Percentiles rank a stretch among this genome's conserved stretches.
Evolutionary conservation across 2,329 filamentous ascomycete species (phyloP).

Genomic region (Cytospora leucostoma): DNA sequence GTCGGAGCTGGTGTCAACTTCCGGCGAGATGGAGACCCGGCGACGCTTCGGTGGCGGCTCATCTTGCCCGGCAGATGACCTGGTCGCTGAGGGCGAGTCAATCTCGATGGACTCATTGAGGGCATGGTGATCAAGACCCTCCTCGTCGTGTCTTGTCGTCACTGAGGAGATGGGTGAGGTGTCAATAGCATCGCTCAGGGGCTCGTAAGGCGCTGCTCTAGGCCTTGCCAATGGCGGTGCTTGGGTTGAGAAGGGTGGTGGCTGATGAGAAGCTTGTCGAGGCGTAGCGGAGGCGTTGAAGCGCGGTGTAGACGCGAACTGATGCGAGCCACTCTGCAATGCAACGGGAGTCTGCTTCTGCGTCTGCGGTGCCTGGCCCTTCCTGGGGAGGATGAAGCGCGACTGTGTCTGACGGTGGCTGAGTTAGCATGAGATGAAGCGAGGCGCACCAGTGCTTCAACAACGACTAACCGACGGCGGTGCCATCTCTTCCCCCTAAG

Average conservation of each 20-base stretch:
- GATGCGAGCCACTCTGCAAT: conserved; percentile 25
- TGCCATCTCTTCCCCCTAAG: conserved; percentile 9
- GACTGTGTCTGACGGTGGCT: conserved; percentile 30
- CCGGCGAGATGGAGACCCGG: conserved; percentile 39
- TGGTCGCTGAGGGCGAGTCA: conserved; percentile 31
- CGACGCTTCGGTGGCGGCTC: conserved; percentile 39
- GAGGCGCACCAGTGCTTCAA: not conserved
- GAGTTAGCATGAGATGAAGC: not conserved
- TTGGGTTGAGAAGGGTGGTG: conserved; percentile 26
- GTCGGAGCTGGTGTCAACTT: conserved; percentile 10
- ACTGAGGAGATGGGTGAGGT: conserved; percentile 31
- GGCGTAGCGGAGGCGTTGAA: conserved; percentile 30
- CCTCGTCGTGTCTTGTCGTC: conserved; percentile 1
- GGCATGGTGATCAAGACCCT: not conserved
- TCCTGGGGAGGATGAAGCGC: conserved; percentile 33
- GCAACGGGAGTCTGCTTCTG: conserved; percentile 20
- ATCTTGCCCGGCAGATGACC: conserved; percentile 20
- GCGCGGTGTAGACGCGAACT: conserved; percentile 33
- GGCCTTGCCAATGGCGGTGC: conserved; percentile 20
- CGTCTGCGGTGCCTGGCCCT: conserved; percentile 27
- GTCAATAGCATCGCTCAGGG: conserved; percentile 30
- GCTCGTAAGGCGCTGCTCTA: conserved; percentile 29
- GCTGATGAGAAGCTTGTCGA: conserved; percentile 26
- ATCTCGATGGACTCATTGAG: conserved; percentile 31
- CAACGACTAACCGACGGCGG: conserved; percentile 19